Conservation (phyloP, 1,284 basidiomycete genomes). For the Apiotrichum akiyoshidainum region DNA sequence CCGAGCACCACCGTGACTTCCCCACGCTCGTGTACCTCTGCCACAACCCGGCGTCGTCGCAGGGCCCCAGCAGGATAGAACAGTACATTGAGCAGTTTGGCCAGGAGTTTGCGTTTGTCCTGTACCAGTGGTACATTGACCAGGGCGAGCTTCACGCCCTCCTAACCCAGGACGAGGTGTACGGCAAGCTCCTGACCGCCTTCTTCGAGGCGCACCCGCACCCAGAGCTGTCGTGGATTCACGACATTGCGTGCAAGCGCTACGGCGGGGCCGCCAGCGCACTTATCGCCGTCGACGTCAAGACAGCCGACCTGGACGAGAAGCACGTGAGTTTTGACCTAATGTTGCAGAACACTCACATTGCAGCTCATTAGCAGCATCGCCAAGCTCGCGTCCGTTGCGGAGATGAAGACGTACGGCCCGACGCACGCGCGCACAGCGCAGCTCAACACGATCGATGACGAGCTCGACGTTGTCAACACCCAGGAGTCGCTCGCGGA, state of each 20-base stretch:
- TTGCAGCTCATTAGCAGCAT: constrained; percentile 81
- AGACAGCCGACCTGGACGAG: constrained; percentile 61
- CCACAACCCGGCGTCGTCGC: constrained; percentile 53
- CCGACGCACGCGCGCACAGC: constrained; percentile 19
- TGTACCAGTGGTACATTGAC: constrained; percentile 69
- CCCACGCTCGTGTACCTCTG: constrained; percentile 75
- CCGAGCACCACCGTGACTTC: constrained; percentile 82
- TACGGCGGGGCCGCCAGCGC: constrained; percentile 65
- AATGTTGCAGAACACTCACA: not conserved
- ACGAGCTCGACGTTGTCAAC: constrained; percentile 55
- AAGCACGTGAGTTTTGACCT: constrained; percentile 62
- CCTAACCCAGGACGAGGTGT: constrained; percentile 66
- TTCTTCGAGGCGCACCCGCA: constrained; percentile 68
- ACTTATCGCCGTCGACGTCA: constrained; percentile 62
- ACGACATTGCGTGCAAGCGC: constrained; percentile 71
- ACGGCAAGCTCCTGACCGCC: constrained; percentile 64
- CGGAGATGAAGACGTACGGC: constrained; percentile 58
- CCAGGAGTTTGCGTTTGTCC: constrained; percentile 77
- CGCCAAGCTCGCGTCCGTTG: constrained; percentile 80
- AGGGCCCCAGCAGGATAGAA: constrained; percentile 50
- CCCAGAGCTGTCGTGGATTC: constrained; percentile 78
- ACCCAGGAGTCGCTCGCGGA: constrained; percentile 55
- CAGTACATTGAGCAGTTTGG: constrained; percentile 76
- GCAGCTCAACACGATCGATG: constrained; percentile 49
- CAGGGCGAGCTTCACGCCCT: constrained; percentile 66